A percentile compares a stretch with the other conserved stretches of the same genome.
Evolutionary conservation across 306 rosid species (phyloP).

Genomic region (Citrullus colocynthis): DNA sequence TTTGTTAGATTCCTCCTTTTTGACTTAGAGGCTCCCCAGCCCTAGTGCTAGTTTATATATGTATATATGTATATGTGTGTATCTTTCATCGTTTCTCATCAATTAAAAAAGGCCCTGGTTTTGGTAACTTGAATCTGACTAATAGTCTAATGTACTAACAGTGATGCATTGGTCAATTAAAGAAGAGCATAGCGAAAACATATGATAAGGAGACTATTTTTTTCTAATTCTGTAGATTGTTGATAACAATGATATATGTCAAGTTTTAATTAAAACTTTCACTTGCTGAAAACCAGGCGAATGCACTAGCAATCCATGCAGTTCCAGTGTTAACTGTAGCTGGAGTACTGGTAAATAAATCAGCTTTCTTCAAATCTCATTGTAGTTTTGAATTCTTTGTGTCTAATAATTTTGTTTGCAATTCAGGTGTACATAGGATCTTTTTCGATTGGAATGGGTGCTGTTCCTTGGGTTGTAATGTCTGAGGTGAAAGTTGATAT

Average conservation of each 20-base stretch:
- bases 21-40: not conserved
- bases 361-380: constrained; percentile 6
- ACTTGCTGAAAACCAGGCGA: constrained; percentile 30
- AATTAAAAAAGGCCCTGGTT: not conserved
- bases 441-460: constrained; percentile 85
- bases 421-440: constrained; percentile 61
- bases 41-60: not conserved
- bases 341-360: constrained; percentile 21
- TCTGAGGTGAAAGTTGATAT: constrained; percentile 46
- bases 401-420: not conserved
- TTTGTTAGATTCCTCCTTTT: not conserved
- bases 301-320: constrained; percentile 28
- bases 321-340: constrained; percentile 53
- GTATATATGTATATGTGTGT: not conserved
- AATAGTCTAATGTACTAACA: not conserved
- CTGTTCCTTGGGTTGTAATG: constrained; percentile 96
- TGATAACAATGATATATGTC: not conserved
- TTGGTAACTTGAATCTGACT: not conserved
- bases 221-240: not conserved
- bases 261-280: not conserved
- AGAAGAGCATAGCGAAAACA: not conserved
- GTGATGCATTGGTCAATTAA: not conserved
- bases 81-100: not conserved
- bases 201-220: not conserved
- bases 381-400: not conserved